A percentile compares a stretch with the other conserved stretches of the same genome.
Evolutionary conservation across 2,329 filamentous ascomycete species (phyloP).

Genomic region (Pyrenochaeta sp.): DNA sequence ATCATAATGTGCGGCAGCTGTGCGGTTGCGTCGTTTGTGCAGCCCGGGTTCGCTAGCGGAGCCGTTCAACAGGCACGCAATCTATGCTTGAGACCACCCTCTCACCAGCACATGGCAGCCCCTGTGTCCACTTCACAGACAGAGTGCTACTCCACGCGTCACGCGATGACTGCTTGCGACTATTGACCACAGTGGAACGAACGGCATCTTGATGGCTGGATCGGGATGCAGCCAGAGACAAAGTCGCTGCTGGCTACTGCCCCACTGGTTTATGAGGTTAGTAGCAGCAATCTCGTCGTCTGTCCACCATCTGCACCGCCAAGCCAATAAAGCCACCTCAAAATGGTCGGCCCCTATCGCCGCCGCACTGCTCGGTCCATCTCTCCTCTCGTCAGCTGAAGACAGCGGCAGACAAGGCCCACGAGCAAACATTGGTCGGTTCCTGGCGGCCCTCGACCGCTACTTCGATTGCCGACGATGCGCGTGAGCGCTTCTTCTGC

Average conservation of each 20-base stretch:
- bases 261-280: too few relatives aligned
- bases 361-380: conserved; percentile 8
- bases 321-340: conserved; percentile 27
- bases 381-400: conserved; percentile 9
- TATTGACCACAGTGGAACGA: too few relatives aligned
- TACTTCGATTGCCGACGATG: not conserved
- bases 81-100: not conserved
- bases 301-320: conserved; percentile 11
- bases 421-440: conserved; percentile 12
- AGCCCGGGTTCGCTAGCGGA: not conserved
- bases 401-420: conserved; percentile 3
- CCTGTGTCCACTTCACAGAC: too few relatives aligned
- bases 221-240: too few relatives aligned
- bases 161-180: not conserved
- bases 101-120: not conserved
- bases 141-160: too few relatives aligned
- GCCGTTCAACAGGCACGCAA: conserved; percentile 1
- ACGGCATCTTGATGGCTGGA: too few relatives aligned
- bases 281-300: conserved; percentile 3
- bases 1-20: conserved; percentile 10
- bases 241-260: too few relatives aligned
- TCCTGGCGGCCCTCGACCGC: conserved; percentile 1
- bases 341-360: conserved; percentile 16
- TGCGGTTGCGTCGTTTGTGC: conserved; percentile 7
- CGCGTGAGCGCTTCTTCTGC: conserved; percentile 4